Conservation (phyloP, 257 asterid species). For the Solanum corneliomulleri region DNA sequence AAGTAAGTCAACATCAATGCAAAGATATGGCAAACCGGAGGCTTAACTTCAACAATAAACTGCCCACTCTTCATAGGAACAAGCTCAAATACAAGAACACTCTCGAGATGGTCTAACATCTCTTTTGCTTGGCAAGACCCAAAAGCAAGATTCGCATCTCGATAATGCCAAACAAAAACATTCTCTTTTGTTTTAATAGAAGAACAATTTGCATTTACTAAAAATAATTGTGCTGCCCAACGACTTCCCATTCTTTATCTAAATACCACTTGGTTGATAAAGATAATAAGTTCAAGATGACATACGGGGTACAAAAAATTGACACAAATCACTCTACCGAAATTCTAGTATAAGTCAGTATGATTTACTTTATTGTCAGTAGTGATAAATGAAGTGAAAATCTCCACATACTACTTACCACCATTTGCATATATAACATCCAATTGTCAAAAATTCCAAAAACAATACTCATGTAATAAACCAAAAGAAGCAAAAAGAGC, state of each 20-base stretch:
- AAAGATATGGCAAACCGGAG: constrained; percentile 18
- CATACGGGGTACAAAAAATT: too few species aligned
- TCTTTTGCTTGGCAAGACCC: constrained; percentile 42
- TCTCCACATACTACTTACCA: neutral
- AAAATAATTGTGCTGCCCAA: too few species aligned
- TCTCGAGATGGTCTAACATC: constrained; percentile 37
- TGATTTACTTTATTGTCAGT: neutral
- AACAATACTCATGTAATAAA: neutral
- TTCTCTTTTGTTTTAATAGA: constrained; percentile 2
- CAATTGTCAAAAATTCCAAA: neutral
- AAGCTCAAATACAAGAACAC: constrained; percentile 34
- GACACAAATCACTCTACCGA: neutral
- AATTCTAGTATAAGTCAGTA: neutral
- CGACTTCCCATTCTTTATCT: too few species aligned
- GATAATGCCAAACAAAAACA: constrained; percentile 34
- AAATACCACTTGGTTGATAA: too few species aligned
- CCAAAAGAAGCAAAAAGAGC: neutral
- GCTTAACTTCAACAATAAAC: constrained; percentile 38
- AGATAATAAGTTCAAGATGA: too few species aligned
- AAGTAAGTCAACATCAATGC: constrained; percentile 48
- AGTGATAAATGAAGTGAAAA: neutral
- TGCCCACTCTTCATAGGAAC: constrained; percentile 36
- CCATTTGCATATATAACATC: neutral
- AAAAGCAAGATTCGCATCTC: constrained; percentile 34
- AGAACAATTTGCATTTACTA: too few species aligned